These are phyloP conservation scores for Coccomyxa sp. DNA, from an alignment of 139 green algal species.

Conservation along the genomic window DNA sequence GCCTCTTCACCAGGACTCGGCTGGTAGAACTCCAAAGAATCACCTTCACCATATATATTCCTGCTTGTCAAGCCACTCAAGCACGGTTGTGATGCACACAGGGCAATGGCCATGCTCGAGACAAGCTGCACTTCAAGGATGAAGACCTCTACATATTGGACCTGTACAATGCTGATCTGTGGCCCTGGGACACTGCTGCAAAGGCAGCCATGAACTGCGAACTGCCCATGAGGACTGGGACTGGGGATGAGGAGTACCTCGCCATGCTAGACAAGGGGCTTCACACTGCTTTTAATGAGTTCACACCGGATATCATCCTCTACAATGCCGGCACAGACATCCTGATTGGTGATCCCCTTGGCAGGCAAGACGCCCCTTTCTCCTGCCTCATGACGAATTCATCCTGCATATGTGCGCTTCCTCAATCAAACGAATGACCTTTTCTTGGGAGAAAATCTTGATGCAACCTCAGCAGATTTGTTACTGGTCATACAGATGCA, in stretches of 20 bases:
- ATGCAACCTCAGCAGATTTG: neutral
- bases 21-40: no score
- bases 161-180: slow-evolving; percentile 49
- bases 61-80: neutral
- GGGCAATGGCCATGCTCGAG: slow-evolving; percentile 51
- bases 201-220: slow-evolving; percentile 38
- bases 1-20: no score
- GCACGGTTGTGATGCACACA: neutral
- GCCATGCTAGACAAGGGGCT: slow-evolving; percentile 27
- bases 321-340: slow-evolving; percentile 84
- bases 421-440: neutral
- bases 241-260: slow-evolving; percentile 32
- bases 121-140: slow-evolving; percentile 65
- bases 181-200: slow-evolving; percentile 16
- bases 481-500: slow-evolving; percentile 18
- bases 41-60: no score
- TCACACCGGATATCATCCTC: slow-evolving; percentile 55
- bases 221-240: slow-evolving; percentile 19
- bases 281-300: slow-evolving; percentile 7
- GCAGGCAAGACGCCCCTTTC: slow-evolving; percentile 11
- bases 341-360: slow-evolving; percentile 68
- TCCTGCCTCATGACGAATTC: neutral
- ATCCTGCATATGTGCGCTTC: neutral
- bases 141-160: slow-evolving; percentile 56
- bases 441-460: neutral